Evolutionary conservation across 169 alveolate genomes (phyloP).

Genomic region (Cryptosporidium xiaoi): DNA sequence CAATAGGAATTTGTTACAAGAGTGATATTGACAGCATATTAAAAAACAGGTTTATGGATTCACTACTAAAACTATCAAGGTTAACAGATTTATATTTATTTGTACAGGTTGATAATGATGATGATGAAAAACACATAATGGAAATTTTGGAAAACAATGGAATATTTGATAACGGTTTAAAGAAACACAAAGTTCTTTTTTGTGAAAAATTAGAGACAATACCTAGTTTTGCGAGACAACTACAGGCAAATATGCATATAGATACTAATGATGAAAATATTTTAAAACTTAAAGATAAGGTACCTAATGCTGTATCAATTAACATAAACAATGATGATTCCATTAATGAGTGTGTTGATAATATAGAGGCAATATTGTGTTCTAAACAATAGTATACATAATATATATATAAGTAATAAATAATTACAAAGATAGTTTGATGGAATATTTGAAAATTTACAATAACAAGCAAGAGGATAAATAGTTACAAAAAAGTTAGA

Average conservation of each 20-base stretch:
- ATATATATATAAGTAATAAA: not conserved
- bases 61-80: conserved; percentile 4
- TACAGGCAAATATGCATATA: conserved; percentile 66
- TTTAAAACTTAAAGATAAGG: conserved; percentile 21
- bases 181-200: conserved; percentile 35
- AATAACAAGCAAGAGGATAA: too few relatives aligned
- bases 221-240: conserved; percentile 56
- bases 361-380: conserved; percentile 5
- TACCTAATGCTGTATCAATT: conserved; percentile 28
- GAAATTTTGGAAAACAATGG: conserved; percentile 2
- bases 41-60: not conserved
- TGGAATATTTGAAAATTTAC: not conserved
- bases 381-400: not conserved
- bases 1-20: conserved; percentile 34
- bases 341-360: conserved; percentile 19
- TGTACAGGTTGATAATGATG: conserved; percentile 37
- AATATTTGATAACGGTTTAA: conserved; percentile 42
- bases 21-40: not conserved
- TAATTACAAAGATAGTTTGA: not conserved
- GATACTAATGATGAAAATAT: conserved; percentile 30
- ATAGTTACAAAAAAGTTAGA: not conserved
- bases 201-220: conserved; percentile 49
- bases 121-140: conserved; percentile 37
- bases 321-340: conserved; percentile 5
- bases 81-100: conserved; percentile 31